Conservation (phyloP, 805 yeast genomes). For the Nakazawaea anatomiae region DNA sequence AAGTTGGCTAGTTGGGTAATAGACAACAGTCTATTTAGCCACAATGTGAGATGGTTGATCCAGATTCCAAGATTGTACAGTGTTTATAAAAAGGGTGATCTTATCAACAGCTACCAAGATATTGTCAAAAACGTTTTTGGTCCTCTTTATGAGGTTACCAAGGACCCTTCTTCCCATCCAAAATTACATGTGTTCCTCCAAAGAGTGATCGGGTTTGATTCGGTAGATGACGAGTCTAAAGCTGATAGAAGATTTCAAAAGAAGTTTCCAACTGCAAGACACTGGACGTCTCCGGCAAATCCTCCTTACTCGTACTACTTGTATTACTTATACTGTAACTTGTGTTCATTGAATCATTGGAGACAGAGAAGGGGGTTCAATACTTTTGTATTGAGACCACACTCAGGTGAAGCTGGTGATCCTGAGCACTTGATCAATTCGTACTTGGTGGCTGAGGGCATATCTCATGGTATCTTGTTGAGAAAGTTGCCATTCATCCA, state of each 20-base stretch:
- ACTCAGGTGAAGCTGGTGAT: slow-evolving; percentile 99
- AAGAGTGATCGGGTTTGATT: slow-evolving; percentile 95
- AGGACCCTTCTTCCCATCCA: slow-evolving; percentile 84
- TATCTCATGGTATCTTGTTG: slow-evolving; percentile 90
- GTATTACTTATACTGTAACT: slow-evolving; percentile 81
- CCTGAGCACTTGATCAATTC: slow-evolving; percentile 95
- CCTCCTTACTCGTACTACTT: slow-evolving; percentile 98
- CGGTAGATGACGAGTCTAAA: slow-evolving; percentile 97
- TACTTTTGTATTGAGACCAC: slow-evolving; percentile 94
- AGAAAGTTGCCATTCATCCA: slow-evolving; percentile 95
- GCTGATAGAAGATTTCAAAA: slow-evolving; percentile 76
- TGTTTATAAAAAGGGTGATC: slow-evolving; percentile 71
- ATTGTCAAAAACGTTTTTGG: slow-evolving; percentile 72
- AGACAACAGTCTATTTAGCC: slow-evolving; percentile 85
- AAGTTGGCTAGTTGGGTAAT: slow-evolving; percentile 92
- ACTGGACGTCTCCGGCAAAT: slow-evolving; percentile 73
- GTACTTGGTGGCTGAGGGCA: slow-evolving; percentile 83
- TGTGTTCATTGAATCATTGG: slow-evolving; percentile 82
- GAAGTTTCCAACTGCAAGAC: slow-evolving; percentile 78
- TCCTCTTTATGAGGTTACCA: slow-evolving; percentile 87
- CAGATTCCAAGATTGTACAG: slow-evolving; percentile 95
- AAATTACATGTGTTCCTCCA: slow-evolving; percentile 83
- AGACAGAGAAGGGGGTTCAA: slow-evolving; percentile 70
- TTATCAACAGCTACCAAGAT: slow-evolving; percentile 68
- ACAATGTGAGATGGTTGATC: slow-evolving; percentile 94